Base-by-base conservation (phyloP, 352 stramenopile species). In the Aphanomyces cochlioides region DNA sequence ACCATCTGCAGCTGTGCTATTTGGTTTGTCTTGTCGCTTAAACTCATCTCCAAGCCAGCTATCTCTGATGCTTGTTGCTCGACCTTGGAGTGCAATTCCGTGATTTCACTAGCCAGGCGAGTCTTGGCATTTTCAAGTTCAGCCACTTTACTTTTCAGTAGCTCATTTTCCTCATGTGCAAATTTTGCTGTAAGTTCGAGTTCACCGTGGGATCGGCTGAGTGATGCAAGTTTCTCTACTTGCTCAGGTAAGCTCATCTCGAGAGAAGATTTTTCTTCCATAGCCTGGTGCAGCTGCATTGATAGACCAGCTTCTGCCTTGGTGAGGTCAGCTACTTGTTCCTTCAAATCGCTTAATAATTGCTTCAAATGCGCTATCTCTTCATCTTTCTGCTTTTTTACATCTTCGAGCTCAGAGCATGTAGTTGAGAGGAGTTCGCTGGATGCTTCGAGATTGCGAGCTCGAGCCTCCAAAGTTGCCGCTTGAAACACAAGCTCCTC, bases 231-330 rank as follows among this genome's bases (percentile, higher is more conserved):
- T 28, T 69, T 50, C n/a, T 36, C 50, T n/a, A 34, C 17, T 12
- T 54, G 34, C 15, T 47, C 41, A 7, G 63, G 36, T 8, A 58
- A 41, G 47, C 21, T 56, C 34, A 50, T 50, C 39, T 69, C 63
- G 63, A 69, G 63, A n/a, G 63, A 36, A 6, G 43, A n/a, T 28
- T 69, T 69, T 37, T 69, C 63, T 5, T 69, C 36, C 47, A 17
- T 38, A 8, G 40, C 13, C 5, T 28, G 36, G 6, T 38, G n/a
- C 39, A 69, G 12, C 38, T 69, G 12, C 36, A 15, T 40, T 17
- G 36, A 39, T 21, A 69, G n/a, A 13, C 17, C 7, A 7, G n/a
- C 38, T 28, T 69, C 36, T 17, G 47, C 21, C 47, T 19, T 10
- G 12, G 13, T 28, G 4, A 69, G 45, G 37, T 43, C 38, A 36